Percentiles rank a stretch among this genome's conserved stretches.
These are phyloP conservation scores for Pyrenophora teres DNA, from an alignment of 2,329 filamentous ascomycete genomes.

Conservation along the genomic window DNA sequence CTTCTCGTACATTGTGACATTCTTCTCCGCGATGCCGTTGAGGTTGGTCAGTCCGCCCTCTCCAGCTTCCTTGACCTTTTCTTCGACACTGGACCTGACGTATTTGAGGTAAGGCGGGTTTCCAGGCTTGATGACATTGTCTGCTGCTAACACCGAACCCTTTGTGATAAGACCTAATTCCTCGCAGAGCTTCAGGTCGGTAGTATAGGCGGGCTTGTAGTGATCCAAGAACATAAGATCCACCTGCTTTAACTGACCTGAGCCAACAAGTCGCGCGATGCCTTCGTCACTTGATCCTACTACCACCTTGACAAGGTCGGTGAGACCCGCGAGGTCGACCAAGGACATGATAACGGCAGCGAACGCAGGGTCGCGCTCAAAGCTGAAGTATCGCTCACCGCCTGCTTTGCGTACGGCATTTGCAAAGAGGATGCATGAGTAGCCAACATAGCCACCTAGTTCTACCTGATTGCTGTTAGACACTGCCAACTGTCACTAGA, in stretches of 20 bases:
- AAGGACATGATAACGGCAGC: slow-evolving; percentile 70
- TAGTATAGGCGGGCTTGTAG: slow-evolving; percentile 75
- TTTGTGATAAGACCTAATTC: slow-evolving; percentile 66
- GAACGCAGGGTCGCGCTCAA: slow-evolving; percentile 76
- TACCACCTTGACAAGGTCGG: slow-evolving; percentile 70
- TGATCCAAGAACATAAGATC: slow-evolving; percentile 82
- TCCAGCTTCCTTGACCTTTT: slow-evolving; percentile 59
- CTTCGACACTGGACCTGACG: slow-evolving; percentile 65
- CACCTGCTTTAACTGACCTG: slow-evolving; percentile 61
- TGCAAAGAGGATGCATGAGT: slow-evolving; percentile 78
- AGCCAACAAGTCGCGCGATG: slow-evolving; percentile 62
- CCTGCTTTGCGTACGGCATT: slow-evolving; percentile 66
- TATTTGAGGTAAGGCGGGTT: slow-evolving; percentile 74
- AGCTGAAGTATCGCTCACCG: slow-evolving; percentile 69
- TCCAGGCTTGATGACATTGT: slow-evolving; percentile 73
- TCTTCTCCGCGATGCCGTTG: slow-evolving; percentile 51
- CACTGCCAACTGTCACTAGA: background rate
- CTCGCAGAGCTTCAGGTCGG: slow-evolving; percentile 78
- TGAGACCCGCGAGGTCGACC: slow-evolving; percentile 75
- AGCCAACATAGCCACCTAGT: slow-evolving; percentile 80
- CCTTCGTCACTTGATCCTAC: slow-evolving; percentile 72
- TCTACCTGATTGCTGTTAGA: slow-evolving; percentile 59
- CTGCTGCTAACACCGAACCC: slow-evolving; percentile 68
- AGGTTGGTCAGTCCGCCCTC: slow-evolving; percentile 43
- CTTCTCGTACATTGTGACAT: slow-evolving; percentile 55